Evolutionary conservation across 305 asterid genomes (phyloP).

Genomic region (Fraxinus velutina): DNA sequence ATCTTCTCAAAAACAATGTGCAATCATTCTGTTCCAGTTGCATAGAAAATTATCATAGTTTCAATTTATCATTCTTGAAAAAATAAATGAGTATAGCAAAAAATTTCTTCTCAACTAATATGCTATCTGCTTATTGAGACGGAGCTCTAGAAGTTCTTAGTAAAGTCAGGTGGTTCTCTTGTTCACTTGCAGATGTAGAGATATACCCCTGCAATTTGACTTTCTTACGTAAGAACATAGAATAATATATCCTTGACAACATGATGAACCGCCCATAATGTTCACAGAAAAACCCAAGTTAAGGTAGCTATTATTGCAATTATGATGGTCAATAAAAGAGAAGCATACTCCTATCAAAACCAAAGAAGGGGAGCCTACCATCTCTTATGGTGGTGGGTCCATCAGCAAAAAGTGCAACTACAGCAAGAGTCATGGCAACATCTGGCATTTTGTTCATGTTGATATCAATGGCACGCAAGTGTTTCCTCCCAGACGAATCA

Average conservation of each 20-base stretch:
- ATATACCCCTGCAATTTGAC: not conserved
- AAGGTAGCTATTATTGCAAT: not conserved
- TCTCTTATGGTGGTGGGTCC: slow-evolving; percentile 96
- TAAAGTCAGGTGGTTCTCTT: not conserved
- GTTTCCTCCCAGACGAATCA: slow-evolving; percentile 60
- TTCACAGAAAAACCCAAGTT: not conserved
- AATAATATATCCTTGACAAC: not conserved
- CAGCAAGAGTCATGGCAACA: slow-evolving; percentile 99
- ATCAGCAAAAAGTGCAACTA: slow-evolving; percentile 92
- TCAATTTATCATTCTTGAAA: not conserved
- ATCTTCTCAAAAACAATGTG: not conserved
- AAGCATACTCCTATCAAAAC: not conserved
- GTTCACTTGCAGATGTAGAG: not conserved
- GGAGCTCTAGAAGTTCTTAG: not conserved
- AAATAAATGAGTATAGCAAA: not conserved
- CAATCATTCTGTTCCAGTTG: not conserved
- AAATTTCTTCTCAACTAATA: not conserved
- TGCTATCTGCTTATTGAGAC: not conserved
- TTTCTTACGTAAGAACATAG: not conserved
- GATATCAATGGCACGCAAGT: slow-evolving; percentile 67
- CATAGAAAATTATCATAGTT: not conserved
- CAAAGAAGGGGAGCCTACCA: slow-evolving; percentile 42
- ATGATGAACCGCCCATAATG: not conserved
- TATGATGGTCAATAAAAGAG: not conserved
- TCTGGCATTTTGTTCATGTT: slow-evolving; percentile 99